phyloP scores from a whole-genome alignment of 345 rosid species.

The Rhizophora mangle region DNA sequence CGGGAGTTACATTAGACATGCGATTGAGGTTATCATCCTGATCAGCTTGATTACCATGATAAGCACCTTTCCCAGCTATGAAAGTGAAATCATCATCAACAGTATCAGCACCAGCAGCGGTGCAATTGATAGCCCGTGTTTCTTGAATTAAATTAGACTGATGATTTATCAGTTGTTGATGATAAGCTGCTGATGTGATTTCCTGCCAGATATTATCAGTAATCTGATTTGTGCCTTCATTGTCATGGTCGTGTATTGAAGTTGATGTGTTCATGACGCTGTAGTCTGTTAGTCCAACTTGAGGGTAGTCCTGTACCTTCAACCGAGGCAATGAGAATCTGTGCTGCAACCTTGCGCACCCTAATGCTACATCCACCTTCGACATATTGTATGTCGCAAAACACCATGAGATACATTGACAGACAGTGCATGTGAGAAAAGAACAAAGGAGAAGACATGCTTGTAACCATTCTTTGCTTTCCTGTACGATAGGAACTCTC shows the following conservation, averaged over 20 bases:
- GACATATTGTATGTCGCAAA: background rate
- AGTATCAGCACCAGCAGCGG: conserved; percentile 4
- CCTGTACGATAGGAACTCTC: background rate
- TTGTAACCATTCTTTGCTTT: background rate
- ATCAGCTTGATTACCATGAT: conserved; percentile 5
- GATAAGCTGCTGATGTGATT: conserved; percentile 58
- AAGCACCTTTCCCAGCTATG: conserved; percentile 31
- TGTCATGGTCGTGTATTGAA: background rate
- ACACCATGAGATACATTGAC: background rate
- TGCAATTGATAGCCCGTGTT: conserved; percentile 44
- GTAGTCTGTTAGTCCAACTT: conserved; percentile 33
- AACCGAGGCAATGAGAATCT: conserved; percentile 58
- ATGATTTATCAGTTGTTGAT: conserved; percentile 39
- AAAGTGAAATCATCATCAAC: conserved; percentile 48
- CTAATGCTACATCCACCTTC: conserved; percentile 69
- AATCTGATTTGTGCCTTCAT: conserved; percentile 32
- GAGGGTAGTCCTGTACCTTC: conserved; percentile 48
- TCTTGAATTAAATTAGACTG: conserved; percentile 33
- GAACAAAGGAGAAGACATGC: background rate
- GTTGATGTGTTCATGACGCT: conserved; percentile 24
- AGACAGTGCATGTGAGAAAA: background rate
- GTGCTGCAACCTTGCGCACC: conserved; percentile 78
- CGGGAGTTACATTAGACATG: conserved; percentile 31
- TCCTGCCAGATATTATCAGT: conserved; percentile 48
- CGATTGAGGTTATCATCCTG: conserved; percentile 20